Evolutionary conservation across 208 protist genomes (phyloP).

Genomic region (Zelonia costaricensis): DNA sequence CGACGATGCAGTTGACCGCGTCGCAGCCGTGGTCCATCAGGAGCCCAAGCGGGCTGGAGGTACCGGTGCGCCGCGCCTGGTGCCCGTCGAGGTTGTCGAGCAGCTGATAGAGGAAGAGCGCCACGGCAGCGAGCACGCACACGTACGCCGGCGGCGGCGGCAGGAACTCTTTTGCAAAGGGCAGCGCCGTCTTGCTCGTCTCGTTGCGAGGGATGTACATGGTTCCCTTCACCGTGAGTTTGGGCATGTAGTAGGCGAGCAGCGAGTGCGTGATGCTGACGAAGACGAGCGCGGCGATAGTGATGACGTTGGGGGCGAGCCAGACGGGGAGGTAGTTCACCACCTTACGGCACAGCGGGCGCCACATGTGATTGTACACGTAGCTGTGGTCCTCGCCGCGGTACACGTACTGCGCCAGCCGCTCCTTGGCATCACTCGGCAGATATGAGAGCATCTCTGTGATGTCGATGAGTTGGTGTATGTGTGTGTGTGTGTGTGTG

Average conservation of each 20-base stretch:
- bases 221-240: slow-evolving; percentile 43
- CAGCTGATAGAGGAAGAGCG: slow-evolving; percentile 81
- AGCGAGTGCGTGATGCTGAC: slow-evolving; percentile 64
- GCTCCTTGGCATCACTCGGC: slow-evolving; percentile 38
- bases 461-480: too few species aligned
- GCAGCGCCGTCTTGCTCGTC: slow-evolving; percentile 1
- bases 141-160: slow-evolving; percentile 62
- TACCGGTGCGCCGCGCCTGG: slow-evolving; percentile 90
- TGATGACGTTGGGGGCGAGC: slow-evolving; percentile 89
- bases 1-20: slow-evolving; percentile 80
- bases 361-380: slow-evolving; percentile 79
- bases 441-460: slow-evolving; percentile 56
- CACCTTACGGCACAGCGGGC: slow-evolving; percentile 42
- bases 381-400: slow-evolving; percentile 72
- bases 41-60: slow-evolving; percentile 92
- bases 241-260: slow-evolving; percentile 71
- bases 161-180: slow-evolving; percentile 29
- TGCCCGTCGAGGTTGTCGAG: slow-evolving; percentile 95
- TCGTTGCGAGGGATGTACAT: slow-evolving; percentile 24
- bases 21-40: slow-evolving; percentile 96
- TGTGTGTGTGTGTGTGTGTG: too few species aligned
- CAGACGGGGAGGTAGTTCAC: slow-evolving; percentile 69
- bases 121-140: slow-evolving; percentile 56
- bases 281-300: slow-evolving; percentile 68
- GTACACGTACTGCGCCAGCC: slow-evolving; percentile 63